Evolutionary conservation across 2,329 filamentous ascomycete genomes (phyloP), one percentile per base, ranked within the genome.

Genomic region (Neonectria ditissima): DNA sequence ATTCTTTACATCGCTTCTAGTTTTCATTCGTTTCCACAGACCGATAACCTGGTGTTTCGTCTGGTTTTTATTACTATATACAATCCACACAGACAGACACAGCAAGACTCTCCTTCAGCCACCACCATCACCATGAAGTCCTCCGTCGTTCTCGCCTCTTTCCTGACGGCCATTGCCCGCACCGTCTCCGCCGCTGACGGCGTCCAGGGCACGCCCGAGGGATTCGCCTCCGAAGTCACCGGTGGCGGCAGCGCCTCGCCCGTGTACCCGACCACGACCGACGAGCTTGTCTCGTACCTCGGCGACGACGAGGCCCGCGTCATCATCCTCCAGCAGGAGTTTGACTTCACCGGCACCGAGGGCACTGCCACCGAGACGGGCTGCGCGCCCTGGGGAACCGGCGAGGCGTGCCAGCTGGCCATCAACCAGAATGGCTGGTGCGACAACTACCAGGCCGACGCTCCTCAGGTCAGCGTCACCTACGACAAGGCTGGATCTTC

Each of bases 391-490:
- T 86, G 82, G 76, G 86, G 84, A 32, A 85, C 84, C 44, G 81
- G 73, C 14, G 75, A 80, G 8, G 77, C 60, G 5, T 86, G 87
- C 76, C 87, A 89, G 79, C 69, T 82, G 43, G 86, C 87, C 63
- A 88, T 89, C 73, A 85, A 88, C 78, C 79, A 85, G 78, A 78
- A 87, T 71, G 73, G 81, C 73, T 87, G 84, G 82, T 89, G 87
- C 76, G 79, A 73, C 58, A 87, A 87, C 78, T 86, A 89, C 73
- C 79, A 89, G 75, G 77, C 43, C 24, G 77, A 79, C 37, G 83
- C 84, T 1, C 80, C 83, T 24, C 79, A 78, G 37, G 80, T 79
- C 34, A 76, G 77, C 6, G 82, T 77, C 14, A 78, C 71, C 1
- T 82, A 80, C 64, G 81, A 87, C 76, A 86, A 83, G 52, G 85